Conservation (phyloP, 352 stramenopile genomes). For the Phytophthora agathidicida region DNA sequence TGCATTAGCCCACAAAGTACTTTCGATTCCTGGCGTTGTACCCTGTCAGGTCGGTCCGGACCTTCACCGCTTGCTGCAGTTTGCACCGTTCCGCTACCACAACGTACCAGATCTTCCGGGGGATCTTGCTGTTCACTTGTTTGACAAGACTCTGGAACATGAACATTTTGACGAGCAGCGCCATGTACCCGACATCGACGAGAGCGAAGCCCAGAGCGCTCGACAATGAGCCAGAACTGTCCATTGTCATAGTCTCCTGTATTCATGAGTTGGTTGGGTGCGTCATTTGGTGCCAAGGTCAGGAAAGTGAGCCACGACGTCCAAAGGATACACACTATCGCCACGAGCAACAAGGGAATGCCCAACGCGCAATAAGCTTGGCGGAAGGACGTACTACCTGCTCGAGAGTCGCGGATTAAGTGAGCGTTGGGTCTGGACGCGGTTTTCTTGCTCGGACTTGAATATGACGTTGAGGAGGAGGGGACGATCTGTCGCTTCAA, state of each 20-base stretch:
- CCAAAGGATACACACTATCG: conserved; percentile 25
- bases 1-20: conserved; percentile 18
- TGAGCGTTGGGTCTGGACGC: conserved; percentile 2
- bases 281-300: conserved; percentile 25
- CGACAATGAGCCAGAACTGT: conserved; percentile 36
- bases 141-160: conserved; percentile 9
- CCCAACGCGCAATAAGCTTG: conserved; percentile 29
- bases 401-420: not conserved
- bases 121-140: not conserved
- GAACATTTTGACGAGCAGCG: conserved; percentile 27
- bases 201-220: conserved; percentile 14
- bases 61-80: not conserved
- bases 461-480: too few relatives aligned
- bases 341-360: conserved; percentile 15
- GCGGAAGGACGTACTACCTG: conserved; percentile 2
- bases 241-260: conserved; percentile 34
- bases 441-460: conserved; percentile 3
- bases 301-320: conserved; percentile 34
- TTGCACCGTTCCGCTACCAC: conserved; percentile 2
- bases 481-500: not conserved
- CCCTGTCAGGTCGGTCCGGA: conserved; percentile 11
- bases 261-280: conserved; percentile 34
- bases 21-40: conserved; percentile 27
- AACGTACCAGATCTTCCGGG: conserved; percentile 11
- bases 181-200: conserved; percentile 13